phyloP scores from a whole-genome alignment of 2,329 filamentous ascomycete species.

The Pseudogymnoascus sp. region DNA sequence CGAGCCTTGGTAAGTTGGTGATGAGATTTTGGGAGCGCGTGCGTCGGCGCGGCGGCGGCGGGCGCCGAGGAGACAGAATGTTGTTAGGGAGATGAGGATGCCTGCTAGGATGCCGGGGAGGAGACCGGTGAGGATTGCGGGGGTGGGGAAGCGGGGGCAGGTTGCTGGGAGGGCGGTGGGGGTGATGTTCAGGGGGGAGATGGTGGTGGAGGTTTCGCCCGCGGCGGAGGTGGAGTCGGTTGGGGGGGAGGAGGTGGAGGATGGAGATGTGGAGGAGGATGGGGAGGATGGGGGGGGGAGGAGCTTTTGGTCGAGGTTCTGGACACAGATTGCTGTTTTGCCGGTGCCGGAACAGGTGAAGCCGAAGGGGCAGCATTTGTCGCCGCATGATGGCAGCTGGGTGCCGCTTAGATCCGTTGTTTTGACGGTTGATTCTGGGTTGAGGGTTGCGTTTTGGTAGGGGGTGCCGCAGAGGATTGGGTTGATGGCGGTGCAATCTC shows the following conservation, averaged over 20 bases:
- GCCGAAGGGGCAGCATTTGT: constrained; percentile 61
- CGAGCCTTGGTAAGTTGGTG: constrained; percentile 40
- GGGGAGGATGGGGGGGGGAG: constrained; percentile 23
- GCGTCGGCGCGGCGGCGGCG: constrained; percentile 18
- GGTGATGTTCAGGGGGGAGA: constrained; percentile 18
- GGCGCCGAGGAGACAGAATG: constrained; percentile 30
- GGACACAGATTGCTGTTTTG: constrained; percentile 35
- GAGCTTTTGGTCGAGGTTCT: constrained; percentile 42
- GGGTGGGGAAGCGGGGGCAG: constrained; percentile 21
- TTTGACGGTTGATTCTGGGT: constrained; percentile 54
- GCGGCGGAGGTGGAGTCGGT: constrained; percentile 13
- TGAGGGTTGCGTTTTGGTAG: constrained; percentile 48
- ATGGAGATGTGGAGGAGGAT: constrained; percentile 16
- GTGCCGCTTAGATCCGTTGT: constrained; percentile 51
- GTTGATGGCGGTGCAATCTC: constrained; percentile 50
- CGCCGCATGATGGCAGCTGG: constrained; percentile 47
- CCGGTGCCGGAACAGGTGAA: constrained; percentile 45
- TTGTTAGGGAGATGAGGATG: constrained; percentile 33
- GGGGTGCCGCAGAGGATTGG: constrained; percentile 56
- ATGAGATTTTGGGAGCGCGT: constrained; percentile 41
- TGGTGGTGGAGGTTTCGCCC: constrained; percentile 11
- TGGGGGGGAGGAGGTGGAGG: constrained; percentile 20
- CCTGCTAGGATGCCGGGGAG: constrained; percentile 39
- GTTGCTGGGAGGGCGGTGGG: background rate
- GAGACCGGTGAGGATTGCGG: constrained; percentile 23